Conservation (phyloP, 352 stramenopile species). For the Phytophthora pseudosyringae region DNA sequence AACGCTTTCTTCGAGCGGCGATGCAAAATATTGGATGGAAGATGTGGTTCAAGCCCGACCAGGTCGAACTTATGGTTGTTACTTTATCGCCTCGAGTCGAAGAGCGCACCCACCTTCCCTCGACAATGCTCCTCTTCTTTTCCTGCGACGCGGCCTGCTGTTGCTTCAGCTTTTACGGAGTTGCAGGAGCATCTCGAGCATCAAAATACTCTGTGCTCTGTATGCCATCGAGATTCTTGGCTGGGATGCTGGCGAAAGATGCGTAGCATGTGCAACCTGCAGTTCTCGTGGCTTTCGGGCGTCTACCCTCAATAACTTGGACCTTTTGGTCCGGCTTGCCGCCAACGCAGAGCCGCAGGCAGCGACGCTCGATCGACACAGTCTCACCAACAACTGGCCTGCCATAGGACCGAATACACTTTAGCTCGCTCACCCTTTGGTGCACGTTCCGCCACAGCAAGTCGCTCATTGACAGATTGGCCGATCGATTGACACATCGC, state of each 20-base stretch:
- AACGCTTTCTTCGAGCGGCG: background rate
- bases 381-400: constrained; percentile 12
- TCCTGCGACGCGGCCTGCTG: constrained; percentile 36
- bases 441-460: constrained; percentile 18
- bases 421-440: background rate
- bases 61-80: constrained; percentile 14
- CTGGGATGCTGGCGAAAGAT: constrained; percentile 34
- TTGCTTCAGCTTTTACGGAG: constrained; percentile 40
- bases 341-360: constrained; percentile 11
- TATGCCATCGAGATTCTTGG: constrained; percentile 22
- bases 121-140: constrained; percentile 23
- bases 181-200: constrained; percentile 21
- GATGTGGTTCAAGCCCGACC: constrained; percentile 1
- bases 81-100: background rate
- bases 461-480: constrained; percentile 29
- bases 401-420: constrained; percentile 2
- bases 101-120: constrained; percentile 21
- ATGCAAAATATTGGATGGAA: background rate
- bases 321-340: constrained; percentile 24
- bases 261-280: constrained; percentile 34
- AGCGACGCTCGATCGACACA: constrained; percentile 23
- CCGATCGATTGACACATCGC: constrained; percentile 16
- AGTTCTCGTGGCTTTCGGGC: constrained; percentile 27
- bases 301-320: constrained; percentile 9
- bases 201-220: constrained; percentile 16